These are phyloP conservation scores for Aspergillus flavus DNA, from an alignment of 2,329 filamentous ascomycete genomes.

Conservation along the genomic window DNA sequence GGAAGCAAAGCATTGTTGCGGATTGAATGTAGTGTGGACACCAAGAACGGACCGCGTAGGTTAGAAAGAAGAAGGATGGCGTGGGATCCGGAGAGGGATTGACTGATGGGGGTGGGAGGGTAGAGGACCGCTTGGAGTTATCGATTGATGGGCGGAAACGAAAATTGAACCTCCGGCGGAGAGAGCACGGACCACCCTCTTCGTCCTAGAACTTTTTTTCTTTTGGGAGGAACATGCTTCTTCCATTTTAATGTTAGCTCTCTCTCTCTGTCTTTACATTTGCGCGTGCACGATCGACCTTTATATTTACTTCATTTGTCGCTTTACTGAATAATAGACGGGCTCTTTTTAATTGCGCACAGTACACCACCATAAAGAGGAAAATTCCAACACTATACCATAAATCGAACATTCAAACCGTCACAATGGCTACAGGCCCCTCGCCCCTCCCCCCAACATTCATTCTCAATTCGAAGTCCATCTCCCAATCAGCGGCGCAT, in stretches of 20 bases:
- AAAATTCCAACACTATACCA: not conserved
- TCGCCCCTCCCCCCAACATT: constrained; percentile 41
- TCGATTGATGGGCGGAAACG: constrained; percentile 24
- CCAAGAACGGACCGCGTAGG: not conserved
- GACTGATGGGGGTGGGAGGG: not conserved
- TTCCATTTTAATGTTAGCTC: not conserved
- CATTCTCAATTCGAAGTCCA: constrained; percentile 37
- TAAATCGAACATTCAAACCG: not conserved
- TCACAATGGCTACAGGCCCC: constrained; percentile 41
- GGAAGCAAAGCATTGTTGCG: constrained; percentile 37
- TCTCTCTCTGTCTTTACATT: not conserved
- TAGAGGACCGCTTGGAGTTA: constrained; percentile 9
- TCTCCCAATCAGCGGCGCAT: constrained; percentile 43
- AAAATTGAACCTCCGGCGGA: constrained; percentile 36
- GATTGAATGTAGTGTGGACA: too few species aligned
- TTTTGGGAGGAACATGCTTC: not conserved
- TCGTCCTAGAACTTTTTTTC: constrained; percentile 19
- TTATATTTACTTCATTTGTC: not conserved
- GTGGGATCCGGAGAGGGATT: constrained; percentile 6
- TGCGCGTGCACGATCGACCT: too few species aligned
- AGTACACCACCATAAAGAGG: not conserved
- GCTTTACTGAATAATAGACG: not conserved
- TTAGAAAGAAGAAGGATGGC: constrained; percentile 9
- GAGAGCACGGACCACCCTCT: constrained; percentile 35
- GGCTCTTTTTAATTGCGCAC: not conserved